Evolutionary conservation across 2,329 filamentous ascomycete species (phyloP), one percentile per base, ranked within the genome.

Genomic region (Fusarium sambucinum): DNA sequence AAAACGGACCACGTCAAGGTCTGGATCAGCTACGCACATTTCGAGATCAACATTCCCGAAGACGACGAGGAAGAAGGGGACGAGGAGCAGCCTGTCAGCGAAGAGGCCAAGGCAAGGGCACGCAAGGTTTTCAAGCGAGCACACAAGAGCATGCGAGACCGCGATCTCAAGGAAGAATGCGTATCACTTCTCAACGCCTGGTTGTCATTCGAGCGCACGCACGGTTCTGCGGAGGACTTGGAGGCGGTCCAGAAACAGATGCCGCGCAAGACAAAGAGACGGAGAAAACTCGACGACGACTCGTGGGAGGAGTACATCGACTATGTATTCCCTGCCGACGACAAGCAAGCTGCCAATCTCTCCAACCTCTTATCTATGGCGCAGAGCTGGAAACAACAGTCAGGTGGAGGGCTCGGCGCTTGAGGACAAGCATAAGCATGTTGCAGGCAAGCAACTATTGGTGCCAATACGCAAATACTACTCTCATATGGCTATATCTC

Each of bases 1-100:
- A 97, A 96, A 88, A 97, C 96, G n/a, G 91, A 96, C 75, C 96
- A 99, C 77, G 94, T 97, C 84, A 99, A 98, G 84, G 96, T 99
- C 63, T 99, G 96, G 96, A 97, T 96, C 79, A 95, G 92, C 78
- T 99, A 95, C 81, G 96, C 96, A n/a, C 92, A 96, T 78, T 98
- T 99, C 76, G 96, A 99, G 80, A 93, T 98, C 82, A 95, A 96
- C 77, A 90, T 97, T 0, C 93, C 94, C 44, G 94, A 97, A 59
- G 87, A 88, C 53, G 87, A 88, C 40, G 89, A 85, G 13, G 82
- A 80, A 6, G 81, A 83, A 12, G 84, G 84, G 5, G 88, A 87
- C 21, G 88, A 90, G 62, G 89, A 91, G 83, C 88, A 74, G 81
- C 90, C 80, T 3, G 87, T 97, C 75, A 93, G 91, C 79, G 93